These are phyloP conservation scores for Lepidium campestre DNA, from an alignment of 441 rosid genomes.

Conservation along the genomic window DNA sequence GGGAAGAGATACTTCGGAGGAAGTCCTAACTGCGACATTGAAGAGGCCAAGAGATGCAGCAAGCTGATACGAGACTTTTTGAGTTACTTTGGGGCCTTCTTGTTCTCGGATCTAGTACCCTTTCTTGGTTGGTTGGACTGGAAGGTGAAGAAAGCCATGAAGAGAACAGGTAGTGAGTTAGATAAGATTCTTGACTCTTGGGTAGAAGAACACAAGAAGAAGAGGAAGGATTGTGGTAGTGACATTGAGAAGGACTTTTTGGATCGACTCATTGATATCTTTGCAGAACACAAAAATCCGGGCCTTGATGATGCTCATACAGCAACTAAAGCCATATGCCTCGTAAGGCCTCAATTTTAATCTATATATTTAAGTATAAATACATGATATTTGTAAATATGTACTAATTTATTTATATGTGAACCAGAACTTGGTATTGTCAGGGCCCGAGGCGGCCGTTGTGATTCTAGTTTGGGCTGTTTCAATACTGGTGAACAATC, in stretches of 20 bases:
- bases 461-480: slow-evolving; percentile 9
- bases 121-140: slow-evolving; percentile 41
- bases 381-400: too few species aligned
- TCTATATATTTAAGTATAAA: too few species aligned
- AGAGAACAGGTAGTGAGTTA: slow-evolving; percentile 22
- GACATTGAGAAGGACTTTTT: slow-evolving; percentile 32
- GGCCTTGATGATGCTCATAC: slow-evolving; percentile 22
- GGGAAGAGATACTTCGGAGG: slow-evolving; percentile 32
- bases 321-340: slow-evolving; percentile 27
- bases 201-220: slow-evolving; percentile 42
- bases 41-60: background rate
- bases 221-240: background rate
- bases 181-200: slow-evolving; percentile 24
- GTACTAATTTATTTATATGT: too few species aligned
- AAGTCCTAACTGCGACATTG: background rate
- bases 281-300: slow-evolving; percentile 11
- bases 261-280: slow-evolving; percentile 31
- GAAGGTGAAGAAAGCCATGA: slow-evolving; percentile 34
- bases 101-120: slow-evolving; percentile 36
- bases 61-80: slow-evolving; percentile 18
- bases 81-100: slow-evolving; percentile 22
- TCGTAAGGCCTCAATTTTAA: too few species aligned
- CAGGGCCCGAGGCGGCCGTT: slow-evolving; percentile 11
- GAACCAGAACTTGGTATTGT: slow-evolving; percentile 1
- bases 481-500: slow-evolving; percentile 1